Percentiles rank a stretch among this genome's conserved stretches.
Evolutionary conservation across 768 basidiomycete genomes (phyloP).

Genomic region (Xanthoconium purpureum): DNA sequence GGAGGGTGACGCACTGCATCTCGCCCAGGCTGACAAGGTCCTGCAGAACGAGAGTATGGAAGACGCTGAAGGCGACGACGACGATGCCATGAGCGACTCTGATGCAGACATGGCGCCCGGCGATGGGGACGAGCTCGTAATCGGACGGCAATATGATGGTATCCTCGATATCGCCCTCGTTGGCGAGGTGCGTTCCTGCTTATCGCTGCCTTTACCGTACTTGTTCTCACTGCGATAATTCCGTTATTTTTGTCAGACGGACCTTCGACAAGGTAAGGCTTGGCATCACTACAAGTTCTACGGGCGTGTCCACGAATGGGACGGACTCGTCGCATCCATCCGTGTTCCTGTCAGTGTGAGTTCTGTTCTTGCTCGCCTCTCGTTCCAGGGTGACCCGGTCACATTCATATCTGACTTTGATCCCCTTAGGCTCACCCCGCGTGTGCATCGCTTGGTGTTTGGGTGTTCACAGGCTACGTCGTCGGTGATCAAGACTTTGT

Average conservation of each 20-base stretch:
- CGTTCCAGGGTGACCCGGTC: neutral
- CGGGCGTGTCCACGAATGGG: constrained; percentile 57
- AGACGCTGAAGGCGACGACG: constrained; percentile 30
- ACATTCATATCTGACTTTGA: constrained; percentile 3
- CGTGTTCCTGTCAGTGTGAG: constrained; percentile 39
- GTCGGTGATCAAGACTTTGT: constrained; percentile 63
- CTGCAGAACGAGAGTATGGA: constrained; percentile 11
- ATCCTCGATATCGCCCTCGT: constrained; percentile 59
- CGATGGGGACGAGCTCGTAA: constrained; percentile 21
- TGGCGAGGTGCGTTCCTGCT: constrained; percentile 45
- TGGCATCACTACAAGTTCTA: constrained; percentile 48
- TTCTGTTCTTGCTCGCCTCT: neutral
- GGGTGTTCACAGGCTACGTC: constrained; percentile 70
- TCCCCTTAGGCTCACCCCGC: constrained; percentile 7
- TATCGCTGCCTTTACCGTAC: neutral
- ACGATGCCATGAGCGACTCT: constrained; percentile 24
- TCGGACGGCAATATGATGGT: constrained; percentile 45
- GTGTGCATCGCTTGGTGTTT: constrained; percentile 16
- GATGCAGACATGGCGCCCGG: constrained; percentile 26
- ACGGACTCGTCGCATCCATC: constrained; percentile 55
- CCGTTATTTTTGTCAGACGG: constrained; percentile 38
- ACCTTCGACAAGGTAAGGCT: constrained; percentile 43
- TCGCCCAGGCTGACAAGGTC: constrained; percentile 14
- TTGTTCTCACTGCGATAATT: neutral
- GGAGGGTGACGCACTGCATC: constrained; percentile 23